Evolutionary conservation across 768 basidiomycete species (phyloP), one percentile per base, ranked within the genome.

Genomic region (Kwoniella sp.): DNA sequence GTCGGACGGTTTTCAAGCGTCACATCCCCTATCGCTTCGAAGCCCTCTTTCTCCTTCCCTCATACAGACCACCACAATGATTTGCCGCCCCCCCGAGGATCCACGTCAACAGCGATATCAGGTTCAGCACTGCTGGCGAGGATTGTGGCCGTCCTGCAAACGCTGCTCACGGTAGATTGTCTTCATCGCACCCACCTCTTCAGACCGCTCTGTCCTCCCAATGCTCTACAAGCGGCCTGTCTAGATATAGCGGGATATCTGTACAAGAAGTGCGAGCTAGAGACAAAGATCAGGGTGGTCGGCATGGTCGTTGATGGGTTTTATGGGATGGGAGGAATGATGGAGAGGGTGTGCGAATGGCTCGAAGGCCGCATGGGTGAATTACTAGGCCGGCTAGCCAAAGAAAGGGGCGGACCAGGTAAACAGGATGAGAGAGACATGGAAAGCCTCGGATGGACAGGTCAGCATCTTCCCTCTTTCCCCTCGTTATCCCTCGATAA

Each of bases 291-390:
- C 4, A 84, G 85, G 50, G 85, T 92, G 58, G 87, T 86, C 0
- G 85, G 87, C 59, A 87, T 88, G 17, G 80, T 91, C 59, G 84
- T 92, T n/a, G 89, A 89, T 5, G 88, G 89, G 0, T 88, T 93
- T 68, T 82, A 84, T 31, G 87, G 88, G 26, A 92, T 92, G 81
- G 83, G 79, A 20, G 85, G 84, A 66, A 89, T 91, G 87, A 83
- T 86, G 64, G 80, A 83, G 17, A 84, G 88, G 9, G 79, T 92
- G 8, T 82, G 91, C 48, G 80, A 81, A 1, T 90, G 91, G 79
- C 90, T 90, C 66, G 88, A 91, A 66, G 84, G 85, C 22, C 80
- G 90, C 28, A 70, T 91, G 8, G 84, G 86, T 60, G 82, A 83
- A 28, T 80, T 87, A 31, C 79, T 91, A 17, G 82, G 37, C 5